Conservation (phyloP, 768 basidiomycete genomes). For the Tricholoma terreum region DNA sequence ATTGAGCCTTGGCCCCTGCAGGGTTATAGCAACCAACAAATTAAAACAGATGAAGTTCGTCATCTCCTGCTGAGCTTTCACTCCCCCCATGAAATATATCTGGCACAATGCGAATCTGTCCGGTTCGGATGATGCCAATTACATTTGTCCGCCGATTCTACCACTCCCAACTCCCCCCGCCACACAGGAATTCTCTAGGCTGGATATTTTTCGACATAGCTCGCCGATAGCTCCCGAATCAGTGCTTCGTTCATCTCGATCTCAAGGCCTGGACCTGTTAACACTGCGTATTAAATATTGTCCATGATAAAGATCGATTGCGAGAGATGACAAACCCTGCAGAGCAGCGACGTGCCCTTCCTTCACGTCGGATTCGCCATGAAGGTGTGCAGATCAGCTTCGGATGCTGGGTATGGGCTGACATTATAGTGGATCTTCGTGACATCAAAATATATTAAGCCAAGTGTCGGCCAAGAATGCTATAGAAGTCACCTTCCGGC, state of each 20-base stretch:
- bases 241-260: slow-evolving; percentile 58
- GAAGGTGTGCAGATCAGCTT: slow-evolving; percentile 61
- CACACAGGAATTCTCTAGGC: slow-evolving; percentile 56
- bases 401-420: slow-evolving; percentile 25
- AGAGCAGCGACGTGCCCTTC: slow-evolving; percentile 48
- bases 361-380: slow-evolving; percentile 36
- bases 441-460: neutral
- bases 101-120: no score
- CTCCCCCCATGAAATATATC: no score
- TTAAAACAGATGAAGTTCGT: no score
- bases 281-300: slow-evolving; percentile 1
- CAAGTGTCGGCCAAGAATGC: neutral
- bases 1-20: no score
- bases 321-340: slow-evolving; percentile 26
- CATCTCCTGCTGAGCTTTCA: no score
- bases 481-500: slow-evolving; percentile 43
- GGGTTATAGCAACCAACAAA: no score
- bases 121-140: neutral
- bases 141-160: no score
- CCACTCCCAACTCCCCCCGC: slow-evolving; percentile 50
- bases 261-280: slow-evolving; percentile 54
- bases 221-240: slow-evolving; percentile 37
- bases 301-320: neutral
- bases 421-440: slow-evolving; percentile 72
- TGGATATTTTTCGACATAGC: slow-evolving; percentile 33